Percentiles rank a stretch among this genome's conserved stretches.
Conservation (phyloP, 2,329 filamentous ascomycete species). For the Epichloe coenophiala region DNA sequence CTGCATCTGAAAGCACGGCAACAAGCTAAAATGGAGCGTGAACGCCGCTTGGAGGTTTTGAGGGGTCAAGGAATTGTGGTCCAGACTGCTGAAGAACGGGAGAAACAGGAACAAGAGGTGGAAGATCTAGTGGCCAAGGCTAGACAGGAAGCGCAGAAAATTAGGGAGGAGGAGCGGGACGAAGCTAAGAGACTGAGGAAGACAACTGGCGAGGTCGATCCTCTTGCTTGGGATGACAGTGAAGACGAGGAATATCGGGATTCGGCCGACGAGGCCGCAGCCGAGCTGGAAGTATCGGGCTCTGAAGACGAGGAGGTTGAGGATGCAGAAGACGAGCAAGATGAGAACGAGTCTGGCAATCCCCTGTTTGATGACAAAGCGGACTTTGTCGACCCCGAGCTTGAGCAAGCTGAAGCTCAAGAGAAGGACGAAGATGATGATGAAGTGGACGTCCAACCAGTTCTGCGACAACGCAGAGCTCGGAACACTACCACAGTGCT, state of each 20-base stretch:
- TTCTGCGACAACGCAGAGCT: conserved; percentile 29
- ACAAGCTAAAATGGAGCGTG: conserved; percentile 67
- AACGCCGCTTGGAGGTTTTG: conserved; percentile 63
- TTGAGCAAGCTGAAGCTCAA: conserved; percentile 16
- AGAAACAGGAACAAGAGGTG: conserved; percentile 66
- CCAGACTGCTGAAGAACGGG: conserved; percentile 75
- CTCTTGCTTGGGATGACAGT: conserved; percentile 42
- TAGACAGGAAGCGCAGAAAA: conserved; percentile 58
- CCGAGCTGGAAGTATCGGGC: conserved; percentile 29
- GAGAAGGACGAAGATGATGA: conserved; percentile 21
- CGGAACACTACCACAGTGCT: conserved; percentile 38
- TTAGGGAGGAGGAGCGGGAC: conserved; percentile 64
- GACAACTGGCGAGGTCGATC: conserved; percentile 32
- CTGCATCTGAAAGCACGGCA: conserved; percentile 61
- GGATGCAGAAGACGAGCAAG: conserved; percentile 24
- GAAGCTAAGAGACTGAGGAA: conserved; percentile 52
- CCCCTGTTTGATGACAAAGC: conserved; percentile 26
- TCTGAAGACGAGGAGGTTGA: conserved; percentile 27
- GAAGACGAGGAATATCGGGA: conserved; percentile 38
- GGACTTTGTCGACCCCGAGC: conserved; percentile 20
- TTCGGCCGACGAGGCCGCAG: conserved; percentile 23
- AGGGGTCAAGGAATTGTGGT: conserved; percentile 68
- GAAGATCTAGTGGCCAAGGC: conserved; percentile 83
- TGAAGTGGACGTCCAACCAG: conserved; percentile 25
- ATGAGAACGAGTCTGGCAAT: conserved; percentile 6